Conservation (phyloP, 371 early-diverging fungal species). For the Rhizomucor miehei region DNA sequence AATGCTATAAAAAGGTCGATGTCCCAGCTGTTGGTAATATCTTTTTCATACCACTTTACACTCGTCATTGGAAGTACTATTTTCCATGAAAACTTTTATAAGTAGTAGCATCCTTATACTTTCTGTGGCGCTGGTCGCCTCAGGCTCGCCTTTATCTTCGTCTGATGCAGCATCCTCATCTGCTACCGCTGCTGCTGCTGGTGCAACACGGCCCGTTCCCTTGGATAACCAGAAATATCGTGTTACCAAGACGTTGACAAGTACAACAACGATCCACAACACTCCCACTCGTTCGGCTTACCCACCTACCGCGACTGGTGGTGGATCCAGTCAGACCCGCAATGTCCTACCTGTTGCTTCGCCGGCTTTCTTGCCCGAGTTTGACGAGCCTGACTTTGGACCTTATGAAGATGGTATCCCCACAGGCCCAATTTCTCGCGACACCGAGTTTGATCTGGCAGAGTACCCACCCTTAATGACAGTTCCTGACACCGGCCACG, state of each 20-base stretch:
- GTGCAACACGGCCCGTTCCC: neutral
- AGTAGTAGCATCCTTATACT: conserved; percentile 7
- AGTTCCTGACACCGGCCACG: conserved; percentile 19
- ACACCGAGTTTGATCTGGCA: conserved; percentile 10
- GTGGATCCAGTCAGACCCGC: neutral
- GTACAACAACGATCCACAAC: neutral
- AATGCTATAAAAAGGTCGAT: too few species aligned
- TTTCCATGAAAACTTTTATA: too few species aligned
- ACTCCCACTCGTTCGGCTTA: neutral
- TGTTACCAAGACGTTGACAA: neutral
- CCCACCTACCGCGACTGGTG: neutral
- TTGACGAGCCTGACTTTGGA: conserved; percentile 4
- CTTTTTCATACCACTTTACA: too few species aligned
- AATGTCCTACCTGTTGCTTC: conserved; percentile 9
- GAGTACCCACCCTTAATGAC: conserved; percentile 23
- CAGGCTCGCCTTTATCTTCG: conserved; percentile 4
- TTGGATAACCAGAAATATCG: too few species aligned
- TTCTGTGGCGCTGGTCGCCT: conserved; percentile 17
- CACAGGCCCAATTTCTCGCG: conserved; percentile 14
- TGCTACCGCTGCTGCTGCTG: neutral
- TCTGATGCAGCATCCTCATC: neutral
- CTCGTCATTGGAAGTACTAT: too few species aligned
- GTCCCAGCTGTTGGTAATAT: too few species aligned
- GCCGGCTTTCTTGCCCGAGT: conserved; percentile 12
- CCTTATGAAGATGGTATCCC: conserved; percentile 8